phyloP scores from a whole-genome alignment of 1,284 basidiomycete species.

The Rhizoctonia solani region DNA sequence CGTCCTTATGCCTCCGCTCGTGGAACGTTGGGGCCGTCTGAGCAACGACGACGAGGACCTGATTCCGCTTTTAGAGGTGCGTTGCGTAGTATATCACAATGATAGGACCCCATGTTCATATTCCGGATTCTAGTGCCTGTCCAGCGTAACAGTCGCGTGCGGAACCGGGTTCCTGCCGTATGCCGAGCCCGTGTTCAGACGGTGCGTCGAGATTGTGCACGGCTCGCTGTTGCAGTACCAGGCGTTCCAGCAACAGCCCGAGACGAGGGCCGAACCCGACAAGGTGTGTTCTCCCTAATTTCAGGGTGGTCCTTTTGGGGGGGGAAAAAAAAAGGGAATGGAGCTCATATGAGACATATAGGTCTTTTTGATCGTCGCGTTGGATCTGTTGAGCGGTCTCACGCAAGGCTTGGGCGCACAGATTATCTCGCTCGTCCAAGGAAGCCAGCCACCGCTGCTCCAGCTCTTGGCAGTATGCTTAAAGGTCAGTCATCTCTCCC shows the following conservation, averaged over 20 bases:
- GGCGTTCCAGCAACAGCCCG: constrained; percentile 73
- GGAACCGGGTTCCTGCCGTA: constrained; percentile 90
- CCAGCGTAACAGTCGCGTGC: constrained; percentile 96
- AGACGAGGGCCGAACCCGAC: constrained; percentile 85
- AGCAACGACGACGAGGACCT: constrained; percentile 91
- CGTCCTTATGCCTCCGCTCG: constrained; percentile 94
- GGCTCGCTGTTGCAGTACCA: constrained; percentile 80
- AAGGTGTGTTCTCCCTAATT: constrained; percentile 55
- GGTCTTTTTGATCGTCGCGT: constrained; percentile 89
- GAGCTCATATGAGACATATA: background rate
- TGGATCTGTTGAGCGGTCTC: constrained; percentile 93
- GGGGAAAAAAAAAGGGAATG: too few species aligned
- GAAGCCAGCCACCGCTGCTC: constrained; percentile 75
- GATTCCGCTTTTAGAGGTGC: constrained; percentile 90
- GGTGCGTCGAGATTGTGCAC: constrained; percentile 88
- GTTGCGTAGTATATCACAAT: constrained; percentile 40
- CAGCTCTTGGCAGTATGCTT: constrained; percentile 81
- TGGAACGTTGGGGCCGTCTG: constrained; percentile 86
- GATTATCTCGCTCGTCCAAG: constrained; percentile 71
- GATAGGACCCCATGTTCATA: background rate
- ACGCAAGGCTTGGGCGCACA: constrained; percentile 89
- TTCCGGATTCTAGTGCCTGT: constrained; percentile 77
- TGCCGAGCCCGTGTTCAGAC: constrained; percentile 89
- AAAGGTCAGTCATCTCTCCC: constrained; percentile 54
- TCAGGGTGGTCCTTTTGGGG: background rate